Evolutionary conservation across 176 grass and related monocot genomes (phyloP).

Genomic region (Puya raimondii): DNA sequence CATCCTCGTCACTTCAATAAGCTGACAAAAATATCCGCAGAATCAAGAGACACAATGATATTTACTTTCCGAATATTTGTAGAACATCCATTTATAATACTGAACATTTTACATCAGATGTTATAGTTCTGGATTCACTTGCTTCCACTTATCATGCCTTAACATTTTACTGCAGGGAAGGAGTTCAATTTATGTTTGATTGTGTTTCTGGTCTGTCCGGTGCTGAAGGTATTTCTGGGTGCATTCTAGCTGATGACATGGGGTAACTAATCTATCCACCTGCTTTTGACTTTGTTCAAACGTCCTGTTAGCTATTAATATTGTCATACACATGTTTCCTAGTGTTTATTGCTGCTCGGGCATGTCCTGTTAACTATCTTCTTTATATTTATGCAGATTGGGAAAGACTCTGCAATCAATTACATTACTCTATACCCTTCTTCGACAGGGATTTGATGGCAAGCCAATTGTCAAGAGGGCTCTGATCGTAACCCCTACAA

Average conservation of each 20-base stretch:
- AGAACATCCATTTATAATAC: neutral
- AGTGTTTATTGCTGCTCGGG: conserved; percentile 15
- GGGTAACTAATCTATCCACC: conserved; percentile 45
- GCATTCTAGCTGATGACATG: conserved; percentile 99
- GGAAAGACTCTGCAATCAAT: conserved; percentile 97
- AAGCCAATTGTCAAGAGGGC: conserved; percentile 83
- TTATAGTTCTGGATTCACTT: conserved; percentile 15
- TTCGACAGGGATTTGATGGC: conserved; percentile 81
- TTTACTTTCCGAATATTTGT: neutral
- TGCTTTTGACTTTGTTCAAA: conserved; percentile 8
- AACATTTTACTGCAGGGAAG: conserved; percentile 64
- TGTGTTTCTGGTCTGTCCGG: conserved; percentile 85
- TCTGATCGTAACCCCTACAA: conserved; percentile 88
- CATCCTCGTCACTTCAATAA: neutral
- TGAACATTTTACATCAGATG: neutral
- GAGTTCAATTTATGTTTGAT: conserved; percentile 98
- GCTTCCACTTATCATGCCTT: conserved; percentile 23
- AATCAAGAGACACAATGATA: neutral
- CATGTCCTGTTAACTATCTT: conserved; percentile 7
- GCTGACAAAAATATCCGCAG: neutral
- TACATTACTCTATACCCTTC: conserved; percentile 78
- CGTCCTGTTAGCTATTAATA: conserved; percentile 4
- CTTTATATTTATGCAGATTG: conserved; percentile 48
- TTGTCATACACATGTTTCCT: neutral
- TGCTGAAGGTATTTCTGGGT: conserved; percentile 81